A percentile compares a stretch with the other conserved stretches of the same genome.
phyloP scores from a whole-genome alignment of 176 grass and related monocot genomes.

The Sorghum bicolor region DNA sequence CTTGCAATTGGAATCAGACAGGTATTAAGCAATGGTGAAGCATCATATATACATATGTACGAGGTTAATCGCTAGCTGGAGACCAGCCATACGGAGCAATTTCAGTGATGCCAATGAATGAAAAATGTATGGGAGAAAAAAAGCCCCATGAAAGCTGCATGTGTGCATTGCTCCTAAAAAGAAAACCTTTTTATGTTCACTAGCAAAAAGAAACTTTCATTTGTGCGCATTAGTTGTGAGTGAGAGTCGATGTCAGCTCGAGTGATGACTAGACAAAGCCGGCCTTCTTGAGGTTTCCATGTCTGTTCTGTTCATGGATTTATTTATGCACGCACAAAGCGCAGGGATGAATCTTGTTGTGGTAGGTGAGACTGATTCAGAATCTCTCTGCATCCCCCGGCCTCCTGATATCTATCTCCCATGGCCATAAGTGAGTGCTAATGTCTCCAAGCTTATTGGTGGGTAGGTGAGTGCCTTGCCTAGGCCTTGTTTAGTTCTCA shows the following conservation, averaged over 20 bases:
- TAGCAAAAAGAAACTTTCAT: background rate
- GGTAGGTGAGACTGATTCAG: conserved; percentile 18
- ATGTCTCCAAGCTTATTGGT: background rate
- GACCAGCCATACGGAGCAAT: background rate
- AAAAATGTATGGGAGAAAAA: background rate
- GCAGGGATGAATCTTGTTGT: background rate
- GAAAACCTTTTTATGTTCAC: background rate
- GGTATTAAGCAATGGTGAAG: background rate
- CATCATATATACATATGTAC: background rate
- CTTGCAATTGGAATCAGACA: no score
- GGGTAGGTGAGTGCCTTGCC: conserved; percentile 4
- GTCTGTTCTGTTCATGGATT: background rate
- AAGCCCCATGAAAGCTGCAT: background rate
- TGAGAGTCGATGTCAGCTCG: background rate
- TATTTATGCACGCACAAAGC: background rate
- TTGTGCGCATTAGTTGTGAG: background rate
- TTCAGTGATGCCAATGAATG: background rate
- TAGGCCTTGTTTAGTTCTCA: no score
- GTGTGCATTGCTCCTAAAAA: background rate
- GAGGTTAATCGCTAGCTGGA: background rate
- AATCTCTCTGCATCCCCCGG: background rate
- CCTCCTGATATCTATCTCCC: background rate
- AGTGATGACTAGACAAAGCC: background rate
- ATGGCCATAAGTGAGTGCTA: background rate
- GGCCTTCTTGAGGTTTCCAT: background rate